Evolutionary conservation across 2,329 filamentous ascomycete species (phyloP), one percentile per base, ranked within the genome.

Genomic region (Fusarium sp.): DNA sequence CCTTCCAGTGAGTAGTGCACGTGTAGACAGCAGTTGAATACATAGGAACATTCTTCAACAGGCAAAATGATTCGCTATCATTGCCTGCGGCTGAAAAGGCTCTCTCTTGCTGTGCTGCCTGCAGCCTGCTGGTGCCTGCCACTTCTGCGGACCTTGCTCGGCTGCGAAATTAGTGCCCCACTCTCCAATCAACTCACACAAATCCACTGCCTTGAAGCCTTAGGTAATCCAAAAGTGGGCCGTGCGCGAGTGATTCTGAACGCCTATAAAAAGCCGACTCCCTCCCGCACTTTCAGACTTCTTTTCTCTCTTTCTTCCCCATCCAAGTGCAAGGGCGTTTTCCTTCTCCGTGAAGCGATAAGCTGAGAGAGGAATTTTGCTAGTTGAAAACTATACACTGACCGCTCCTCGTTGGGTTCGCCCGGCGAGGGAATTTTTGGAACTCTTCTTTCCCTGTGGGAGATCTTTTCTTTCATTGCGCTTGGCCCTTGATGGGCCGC

Each of bases 361-460:
- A 77, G 77, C 77, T 78, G 87, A 89, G 88, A 91, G 88, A 91
- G 86, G 88, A 90, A 88, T 89, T 90, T 91, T 91, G 88, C 88
- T 91, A 90, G 88, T 91, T 91, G 88, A 91, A 91, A 91, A 91
- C 88, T 91, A 90, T 85, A 84, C 73, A 82, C 80, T 87, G 87
- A 90, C 88, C 79, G 81, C 88, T 91, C 80, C 80, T 83, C 77
- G 80, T 83, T 85, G 86, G 83, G 85, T 83, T 84, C 79, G 83
- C 81, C 87, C 82, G 85, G 81, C 81, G 71, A 81, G 88, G 87
- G 77, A 91, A 90, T 91, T 88, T 91, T 91, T 90, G 88, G 78
- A 85, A 79, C 72, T 58, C 63, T 64, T 60, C 69, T 70, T 70
- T 65, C 63, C 50, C 48, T 64, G 64, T 52, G 53, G 63, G 67